Percentiles rank a stretch among this genome's conserved stretches.
These are phyloP conservation scores for Talaromyces sp. DNA, from an alignment of 2,329 filamentous ascomycete species.

Conservation along the genomic window DNA sequence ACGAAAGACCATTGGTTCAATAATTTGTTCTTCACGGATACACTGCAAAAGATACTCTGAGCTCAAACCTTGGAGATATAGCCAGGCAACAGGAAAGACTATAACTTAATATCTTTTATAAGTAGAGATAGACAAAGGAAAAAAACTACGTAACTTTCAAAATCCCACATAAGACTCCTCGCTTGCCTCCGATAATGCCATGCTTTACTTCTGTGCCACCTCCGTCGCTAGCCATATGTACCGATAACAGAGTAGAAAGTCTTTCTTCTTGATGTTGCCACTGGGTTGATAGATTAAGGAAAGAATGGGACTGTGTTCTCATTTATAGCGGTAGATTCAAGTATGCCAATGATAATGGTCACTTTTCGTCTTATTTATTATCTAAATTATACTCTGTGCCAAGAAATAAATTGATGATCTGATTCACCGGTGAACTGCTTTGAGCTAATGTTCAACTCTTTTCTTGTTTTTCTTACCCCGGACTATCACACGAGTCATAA, in stretches of 20 bases:
- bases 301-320: not conserved
- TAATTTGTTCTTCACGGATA: not conserved
- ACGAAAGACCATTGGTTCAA: not conserved
- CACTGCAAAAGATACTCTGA: not conserved
- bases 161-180: not conserved
- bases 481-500: not conserved
- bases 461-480: not conserved
- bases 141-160: not conserved
- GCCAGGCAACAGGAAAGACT: not conserved
- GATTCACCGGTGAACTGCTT: not conserved
- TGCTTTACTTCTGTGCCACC: constrained; percentile 2
- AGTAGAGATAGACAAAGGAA: not conserved
- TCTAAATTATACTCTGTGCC: not conserved
- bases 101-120: not conserved
- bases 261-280: not conserved
- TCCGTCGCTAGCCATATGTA: constrained; percentile 4
- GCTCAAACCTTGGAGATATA: not conserved
- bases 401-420: not conserved
- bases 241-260: not conserved
- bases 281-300: not conserved
- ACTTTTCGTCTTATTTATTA: not conserved
- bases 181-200: not conserved
- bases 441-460: too few species aligned
- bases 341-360: not conserved
- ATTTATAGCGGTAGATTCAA: not conserved